These are phyloP conservation scores for Glomus cerebriforme DNA, from an alignment of 192 early-diverging fungal species.

Conservation along the genomic window DNA sequence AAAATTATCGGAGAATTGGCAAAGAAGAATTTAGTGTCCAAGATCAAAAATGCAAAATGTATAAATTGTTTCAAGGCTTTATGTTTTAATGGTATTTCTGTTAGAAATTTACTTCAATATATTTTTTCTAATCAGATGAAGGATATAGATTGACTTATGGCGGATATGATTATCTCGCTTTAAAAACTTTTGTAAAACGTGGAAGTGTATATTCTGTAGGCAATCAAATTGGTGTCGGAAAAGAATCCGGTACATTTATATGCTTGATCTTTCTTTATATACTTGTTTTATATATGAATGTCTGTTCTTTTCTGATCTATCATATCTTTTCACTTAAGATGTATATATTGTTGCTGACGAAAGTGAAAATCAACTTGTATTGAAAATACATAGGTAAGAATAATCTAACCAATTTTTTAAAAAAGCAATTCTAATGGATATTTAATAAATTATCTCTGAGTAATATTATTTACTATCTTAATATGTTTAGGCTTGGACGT, in stretches of 20 bases:
- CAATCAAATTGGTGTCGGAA: slow-evolving; percentile 99
- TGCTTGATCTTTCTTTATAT: not conserved
- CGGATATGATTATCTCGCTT: slow-evolving; percentile 98
- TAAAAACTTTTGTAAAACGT: slow-evolving; percentile 88
- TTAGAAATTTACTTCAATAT: slow-evolving; percentile 7
- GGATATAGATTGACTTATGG: slow-evolving; percentile 98
- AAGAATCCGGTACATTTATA: slow-evolving; percentile 77
- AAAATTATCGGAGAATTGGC: slow-evolving; percentile 86
- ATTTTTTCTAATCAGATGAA: slow-evolving; percentile 60
- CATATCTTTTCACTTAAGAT: slow-evolving; percentile 53
- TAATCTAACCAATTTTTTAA: not conserved
- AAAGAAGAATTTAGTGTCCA: slow-evolving; percentile 87
- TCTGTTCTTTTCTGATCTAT: not conserved
- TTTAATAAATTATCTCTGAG: no score
- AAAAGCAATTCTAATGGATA: not conserved
- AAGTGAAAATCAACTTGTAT: slow-evolving; percentile 85
- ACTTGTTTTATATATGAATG: not conserved
- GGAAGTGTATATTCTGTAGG: slow-evolving; percentile 92
- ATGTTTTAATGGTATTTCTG: not conserved
- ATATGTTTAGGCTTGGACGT: slow-evolving; percentile 88
- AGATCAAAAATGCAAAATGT: slow-evolving; percentile 82
- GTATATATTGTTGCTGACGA: slow-evolving; percentile 97
- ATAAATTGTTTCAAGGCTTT: slow-evolving; percentile 29
- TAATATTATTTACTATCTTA: no score
- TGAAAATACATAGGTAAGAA: slow-evolving; percentile 87